A percentile compares a stretch with the other conserved stretches of the same genome.
phyloP scores from a whole-genome alignment of 352 stramenopile genomes.

The Globisporangium nagaii region DNA sequence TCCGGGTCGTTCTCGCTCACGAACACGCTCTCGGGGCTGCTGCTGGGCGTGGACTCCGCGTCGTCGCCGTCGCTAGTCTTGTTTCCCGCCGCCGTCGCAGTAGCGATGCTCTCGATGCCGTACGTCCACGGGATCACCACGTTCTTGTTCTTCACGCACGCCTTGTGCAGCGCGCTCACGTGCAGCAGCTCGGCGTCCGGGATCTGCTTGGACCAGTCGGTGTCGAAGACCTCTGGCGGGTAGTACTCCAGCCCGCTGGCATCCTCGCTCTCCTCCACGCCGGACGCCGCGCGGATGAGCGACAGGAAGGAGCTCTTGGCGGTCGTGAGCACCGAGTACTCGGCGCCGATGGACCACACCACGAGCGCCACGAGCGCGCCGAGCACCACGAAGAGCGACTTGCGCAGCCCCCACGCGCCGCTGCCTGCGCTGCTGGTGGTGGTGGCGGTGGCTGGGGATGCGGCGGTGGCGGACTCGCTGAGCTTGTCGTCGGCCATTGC shows the following conservation, averaged over 20 bases:
- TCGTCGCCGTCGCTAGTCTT: background rate
- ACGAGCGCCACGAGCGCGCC: slow-evolving; percentile 7
- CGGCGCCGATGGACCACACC: slow-evolving; percentile 12
- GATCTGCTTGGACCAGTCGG: slow-evolving; percentile 14
- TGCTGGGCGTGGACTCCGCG: too few species aligned
- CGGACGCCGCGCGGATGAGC: slow-evolving; percentile 4
- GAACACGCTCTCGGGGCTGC: slow-evolving; percentile 14
- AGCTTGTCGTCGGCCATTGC: background rate
- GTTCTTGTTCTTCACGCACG: slow-evolving; percentile 24
- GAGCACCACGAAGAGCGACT: slow-evolving; percentile 8
- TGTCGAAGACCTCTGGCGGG: slow-evolving; percentile 8
- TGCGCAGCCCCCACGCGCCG: slow-evolving; percentile 1
- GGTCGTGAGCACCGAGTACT: slow-evolving; percentile 12
- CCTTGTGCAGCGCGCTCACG: slow-evolving; percentile 26
- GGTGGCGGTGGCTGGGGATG: background rate
- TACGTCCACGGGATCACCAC: slow-evolving; percentile 26
- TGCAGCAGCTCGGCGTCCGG: slow-evolving; percentile 32
- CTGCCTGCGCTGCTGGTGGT: background rate
- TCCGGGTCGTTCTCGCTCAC: slow-evolving; percentile 25
- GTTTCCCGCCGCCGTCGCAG: background rate
- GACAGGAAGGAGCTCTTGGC: slow-evolving; percentile 10
- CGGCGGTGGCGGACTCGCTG: background rate
- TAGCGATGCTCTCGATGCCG: slow-evolving; percentile 9
- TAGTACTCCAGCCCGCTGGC: background rate
- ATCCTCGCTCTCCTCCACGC: background rate